Evolutionary conservation across 2,329 filamentous ascomycete species (phyloP), one percentile per base, ranked within the genome.

Genomic region (Orbilia oligospora): DNA sequence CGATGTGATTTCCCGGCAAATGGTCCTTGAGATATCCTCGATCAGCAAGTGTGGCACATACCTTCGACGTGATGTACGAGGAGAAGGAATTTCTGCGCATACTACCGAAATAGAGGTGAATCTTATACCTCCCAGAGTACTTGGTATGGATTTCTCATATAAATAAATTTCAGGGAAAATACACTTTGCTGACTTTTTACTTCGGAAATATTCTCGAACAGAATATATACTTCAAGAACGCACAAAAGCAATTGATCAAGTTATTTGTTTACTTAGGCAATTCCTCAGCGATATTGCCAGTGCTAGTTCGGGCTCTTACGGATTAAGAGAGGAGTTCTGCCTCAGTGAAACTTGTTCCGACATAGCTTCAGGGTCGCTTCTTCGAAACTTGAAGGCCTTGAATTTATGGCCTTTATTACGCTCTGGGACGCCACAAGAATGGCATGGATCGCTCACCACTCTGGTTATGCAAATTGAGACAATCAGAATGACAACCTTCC

Each of bases 371-470:
- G 68, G 68, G 2, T 64, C 68, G 8, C 30, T 71, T 5, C 53
- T 64, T 14, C 68, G 68, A 1, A 64, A 27, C 22, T n/a, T 71
- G 22, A 71, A 71, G 48, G 4, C 6, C 12, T 9, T 64, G 9
- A 20, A 44, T 2, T 56, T 71, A n/a, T 71, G 68, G 68, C 68
- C 68, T 0, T 24, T 71, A n/a, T 22, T 71, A 16, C 33, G 48
- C 16, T 33, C 55, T 3, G 68, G 48, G 14, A 22, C 5, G 4
- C 55, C 56, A n/a, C 56, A 55, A n/a, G 44, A 55, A 30, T 71
- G 68, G 68, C 68, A 71, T 18, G 68, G 55, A 20, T 65, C 68
- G 0, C 2, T 71, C 6, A 38, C 20, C 10, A 55, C 27, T 0
- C 27, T 71, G n/a, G 46, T 71, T 3, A 49, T 38, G 41, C 56